phyloP scores from a whole-genome alignment of 805 yeast species.

The Zygosaccharomyces rouxii region DNA sequence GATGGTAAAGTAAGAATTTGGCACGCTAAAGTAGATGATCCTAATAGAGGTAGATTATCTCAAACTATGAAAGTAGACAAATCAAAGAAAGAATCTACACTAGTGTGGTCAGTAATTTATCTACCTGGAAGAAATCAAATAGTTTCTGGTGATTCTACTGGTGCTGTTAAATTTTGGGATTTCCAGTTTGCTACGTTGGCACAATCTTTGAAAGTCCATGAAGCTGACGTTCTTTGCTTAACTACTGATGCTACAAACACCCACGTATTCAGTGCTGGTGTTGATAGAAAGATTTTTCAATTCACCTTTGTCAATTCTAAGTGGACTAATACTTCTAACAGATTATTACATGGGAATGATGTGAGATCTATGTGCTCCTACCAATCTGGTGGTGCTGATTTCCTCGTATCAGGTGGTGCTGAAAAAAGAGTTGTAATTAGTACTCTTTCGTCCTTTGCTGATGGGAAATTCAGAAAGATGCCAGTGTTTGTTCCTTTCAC shows the following conservation, averaged over 20 bases:
- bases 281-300: slow-evolving; percentile 84
- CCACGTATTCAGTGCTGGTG: slow-evolving; percentile 80
- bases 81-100: slow-evolving; percentile 75
- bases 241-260: slow-evolving; percentile 56
- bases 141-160: slow-evolving; percentile 96
- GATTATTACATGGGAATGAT: slow-evolving; percentile 82
- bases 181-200: slow-evolving; percentile 64
- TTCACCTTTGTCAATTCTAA: slow-evolving; percentile 40
- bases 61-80: slow-evolving; percentile 91
- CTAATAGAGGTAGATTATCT: slow-evolving; percentile 58
- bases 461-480: slow-evolving; percentile 67
- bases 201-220: slow-evolving; percentile 81
- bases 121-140: slow-evolving; percentile 64
- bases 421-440: slow-evolving; percentile 63
- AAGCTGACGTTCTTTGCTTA: slow-evolving; percentile 82
- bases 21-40: slow-evolving; percentile 43
- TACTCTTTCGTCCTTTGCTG: slow-evolving; percentile 60
- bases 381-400: slow-evolving; percentile 63
- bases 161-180: slow-evolving; percentile 92
- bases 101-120: slow-evolving; percentile 81
- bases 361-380: slow-evolving; percentile 69
- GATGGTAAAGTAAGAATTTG: slow-evolving; percentile 90
- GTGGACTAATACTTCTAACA: slow-evolving; percentile 74
- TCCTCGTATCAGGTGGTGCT: slow-evolving; percentile 79
- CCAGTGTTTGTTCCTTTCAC: slow-evolving; percentile 54